Conservation (phyloP, 495 filamentous ascomycete genomes). For the Penicillium parvum region DNA sequence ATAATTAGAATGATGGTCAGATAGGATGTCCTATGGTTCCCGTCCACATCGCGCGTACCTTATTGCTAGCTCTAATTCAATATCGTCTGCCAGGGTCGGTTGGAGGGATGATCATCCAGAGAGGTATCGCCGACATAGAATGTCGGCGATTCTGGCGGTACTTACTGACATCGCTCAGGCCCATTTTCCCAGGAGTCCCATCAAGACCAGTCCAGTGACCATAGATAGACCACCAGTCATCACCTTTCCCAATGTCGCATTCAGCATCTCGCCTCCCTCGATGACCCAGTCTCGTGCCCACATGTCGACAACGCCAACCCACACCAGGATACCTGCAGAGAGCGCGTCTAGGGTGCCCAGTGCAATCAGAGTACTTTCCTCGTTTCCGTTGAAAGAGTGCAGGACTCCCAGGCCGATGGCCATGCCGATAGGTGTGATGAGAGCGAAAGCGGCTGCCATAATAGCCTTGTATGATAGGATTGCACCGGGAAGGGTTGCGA, state of each 20-base stretch:
- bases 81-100: no score
- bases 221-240: constrained; percentile 31
- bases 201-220: constrained; percentile 35
- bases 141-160: no score
- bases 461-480: constrained; percentile 34
- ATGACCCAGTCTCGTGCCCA: constrained; percentile 45
- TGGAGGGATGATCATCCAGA: no score
- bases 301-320: constrained; percentile 45
- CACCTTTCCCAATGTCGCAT: constrained; percentile 30
- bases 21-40: no score
- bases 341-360: constrained; percentile 42
- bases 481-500: constrained; percentile 60
- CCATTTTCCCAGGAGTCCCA: constrained; percentile 45
- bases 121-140: no score
- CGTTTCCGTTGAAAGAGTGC: constrained; percentile 37
- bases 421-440: constrained; percentile 45
- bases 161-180: no score
- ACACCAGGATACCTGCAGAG: constrained; percentile 44
- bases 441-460: constrained; percentile 33
- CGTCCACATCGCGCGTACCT: no score
- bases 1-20: no score
- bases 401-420: constrained; percentile 43
- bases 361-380: constrained; percentile 34
- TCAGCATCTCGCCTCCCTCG: constrained; percentile 35
- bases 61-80: no score